Base-by-base conservation (phyloP, 805 yeast genomes). In the Cyberlindnera euphorbiae region DNA sequence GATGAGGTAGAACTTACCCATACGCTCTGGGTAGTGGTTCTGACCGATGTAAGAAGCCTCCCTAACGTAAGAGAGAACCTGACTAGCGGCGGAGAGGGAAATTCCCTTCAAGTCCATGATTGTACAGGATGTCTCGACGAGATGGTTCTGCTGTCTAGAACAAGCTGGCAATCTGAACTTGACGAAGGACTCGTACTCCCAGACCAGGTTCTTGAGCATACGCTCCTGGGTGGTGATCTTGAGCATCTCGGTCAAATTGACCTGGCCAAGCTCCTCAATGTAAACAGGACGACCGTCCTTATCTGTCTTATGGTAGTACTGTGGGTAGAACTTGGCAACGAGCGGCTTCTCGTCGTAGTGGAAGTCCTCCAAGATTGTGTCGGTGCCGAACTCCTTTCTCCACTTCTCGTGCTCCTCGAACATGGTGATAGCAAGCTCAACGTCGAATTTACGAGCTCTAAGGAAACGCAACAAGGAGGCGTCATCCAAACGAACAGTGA, bases 1-100 rank as follows among this genome's bases (percentile, higher is more conserved):
- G 64, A 93, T 86, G 53, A 89, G 68, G 66, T 88, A 90, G 60
- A 90, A 93, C 63, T 85, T 88, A 57, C 98, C 98, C 98, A 93
- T 93, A 64, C 97, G 83, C 71, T 93, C 98, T 12, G 98, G 98
- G 61, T 93, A 93, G 66, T 85, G 90, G 67, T 93, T 86, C 70
- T 93, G 98, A 41, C 97, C 96, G 53, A 93, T 86, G 54, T 75
- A 68, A 11, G 96, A 85, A 8, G 98, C 96, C 64, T 89, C 97
- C 59, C 80, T 79, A 37, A 93, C 95, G 63, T 88, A 93, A 10
- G 81, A 70, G 46, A 87, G 69, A 28, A 93, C 98, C 58, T 82
- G 86, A 46, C 81, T 78, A 17, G 95, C 95, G 32, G 93, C 66
- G 17, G 82, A 68, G 41, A 93, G 70, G 17, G 96, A 85, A 39